These are phyloP conservation scores for Solanum sejunctum DNA, from an alignment of 257 asterid genomes.

Conservation along the genomic window DNA sequence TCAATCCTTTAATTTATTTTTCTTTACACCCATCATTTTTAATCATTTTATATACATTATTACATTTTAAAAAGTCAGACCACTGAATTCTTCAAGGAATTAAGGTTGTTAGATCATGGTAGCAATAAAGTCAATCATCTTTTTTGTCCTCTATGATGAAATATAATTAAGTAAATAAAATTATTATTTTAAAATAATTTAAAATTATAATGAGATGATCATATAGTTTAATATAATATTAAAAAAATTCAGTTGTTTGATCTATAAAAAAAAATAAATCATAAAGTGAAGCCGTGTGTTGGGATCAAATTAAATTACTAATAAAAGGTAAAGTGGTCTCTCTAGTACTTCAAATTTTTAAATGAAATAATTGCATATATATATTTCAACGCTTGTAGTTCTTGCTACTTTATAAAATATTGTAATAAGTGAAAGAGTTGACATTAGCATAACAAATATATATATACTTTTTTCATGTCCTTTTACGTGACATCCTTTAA, in stretches of 20 bases:
- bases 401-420: neutral
- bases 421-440: neutral
- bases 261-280: neutral
- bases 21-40: neutral
- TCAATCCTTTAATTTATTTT: neutral
- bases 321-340: neutral
- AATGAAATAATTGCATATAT: neutral
- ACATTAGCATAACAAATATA: neutral
- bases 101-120: neutral
- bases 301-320: neutral
- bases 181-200: neutral
- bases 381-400: neutral
- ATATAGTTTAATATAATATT: neutral
- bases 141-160: neutral
- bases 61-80: neutral
- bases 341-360: neutral
- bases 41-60: neutral
- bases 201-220: neutral
- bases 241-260: too few species aligned
- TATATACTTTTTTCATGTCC: too few species aligned
- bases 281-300: neutral
- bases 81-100: neutral
- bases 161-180: neutral
- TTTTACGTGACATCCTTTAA: too few species aligned
- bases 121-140: neutral